Evolutionary conservation across 2,329 filamentous ascomycete genomes (phyloP).

Genomic region (Pseudogymnoascus sp.): DNA sequence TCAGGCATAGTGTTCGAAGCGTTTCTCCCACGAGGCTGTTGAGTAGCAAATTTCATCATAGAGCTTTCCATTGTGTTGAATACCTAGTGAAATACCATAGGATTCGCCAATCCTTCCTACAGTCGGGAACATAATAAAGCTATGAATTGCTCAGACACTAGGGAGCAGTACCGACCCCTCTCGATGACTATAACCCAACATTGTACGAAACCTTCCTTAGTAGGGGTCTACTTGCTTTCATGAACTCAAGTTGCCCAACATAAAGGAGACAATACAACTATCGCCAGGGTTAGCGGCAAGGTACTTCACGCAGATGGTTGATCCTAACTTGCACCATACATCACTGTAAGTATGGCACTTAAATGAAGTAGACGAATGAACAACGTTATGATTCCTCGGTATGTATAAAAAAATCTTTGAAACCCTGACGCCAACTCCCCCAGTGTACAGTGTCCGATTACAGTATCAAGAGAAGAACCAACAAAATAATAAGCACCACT

Average conservation of each 20-base stretch:
- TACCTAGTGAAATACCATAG: neutral
- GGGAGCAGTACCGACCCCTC: neutral
- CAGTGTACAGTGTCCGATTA: slow-evolving; percentile 24
- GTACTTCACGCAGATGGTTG: neutral
- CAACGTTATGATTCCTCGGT: neutral
- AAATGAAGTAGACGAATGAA: neutral
- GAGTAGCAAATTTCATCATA: slow-evolving; percentile 7
- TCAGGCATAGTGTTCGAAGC: slow-evolving; percentile 6
- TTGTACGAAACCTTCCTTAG: neutral
- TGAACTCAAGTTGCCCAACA: neutral
- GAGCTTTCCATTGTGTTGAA: slow-evolving; percentile 2
- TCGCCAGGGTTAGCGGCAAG: neutral
- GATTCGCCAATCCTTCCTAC: neutral
- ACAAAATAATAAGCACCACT: slow-evolving; percentile 74
- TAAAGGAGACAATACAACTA: neutral
- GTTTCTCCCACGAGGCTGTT: neutral
- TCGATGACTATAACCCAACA: neutral
- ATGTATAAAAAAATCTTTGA: neutral
- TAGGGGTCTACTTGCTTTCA: neutral
- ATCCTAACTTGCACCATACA: neutral
- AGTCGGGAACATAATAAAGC: neutral
- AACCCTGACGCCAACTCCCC: neutral
- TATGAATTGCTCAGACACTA: neutral
- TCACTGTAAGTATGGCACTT: neutral
- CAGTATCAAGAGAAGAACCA: slow-evolving; percentile 66